Evolutionary conservation across 306 rosid species (phyloP).

Genomic region (Astragalus glycyphyllos): DNA sequence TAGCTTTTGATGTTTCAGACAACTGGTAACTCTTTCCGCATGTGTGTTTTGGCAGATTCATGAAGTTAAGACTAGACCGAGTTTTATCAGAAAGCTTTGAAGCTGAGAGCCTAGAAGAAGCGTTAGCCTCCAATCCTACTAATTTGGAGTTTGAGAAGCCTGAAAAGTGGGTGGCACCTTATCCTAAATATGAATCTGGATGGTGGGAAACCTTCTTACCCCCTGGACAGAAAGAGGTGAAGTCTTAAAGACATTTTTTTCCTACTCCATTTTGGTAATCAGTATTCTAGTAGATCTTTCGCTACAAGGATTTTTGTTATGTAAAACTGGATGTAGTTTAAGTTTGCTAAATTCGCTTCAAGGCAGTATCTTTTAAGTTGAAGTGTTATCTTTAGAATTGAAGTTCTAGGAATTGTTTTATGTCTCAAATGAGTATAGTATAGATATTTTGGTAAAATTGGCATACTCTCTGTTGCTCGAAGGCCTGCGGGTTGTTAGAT

Average conservation of each 20-base stretch:
- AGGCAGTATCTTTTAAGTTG: conserved; percentile 33
- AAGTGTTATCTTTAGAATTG: conserved; percentile 34
- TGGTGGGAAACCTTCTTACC: conserved; percentile 93
- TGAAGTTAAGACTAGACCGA: conserved; percentile 97
- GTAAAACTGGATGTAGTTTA: conserved; percentile 41
- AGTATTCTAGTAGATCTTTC: conserved; percentile 4
- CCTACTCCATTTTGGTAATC: conserved; percentile 24
- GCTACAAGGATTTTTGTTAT: conserved; percentile 18
- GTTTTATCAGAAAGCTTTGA: conserved; percentile 79
- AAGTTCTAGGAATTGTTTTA: conserved; percentile 48
- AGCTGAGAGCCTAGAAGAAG: conserved; percentile 78
- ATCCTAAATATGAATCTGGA: conserved; percentile 82
- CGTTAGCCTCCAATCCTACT: conserved; percentile 83
- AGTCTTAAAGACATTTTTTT: conserved; percentile 52
- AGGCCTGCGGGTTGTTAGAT: conserved; percentile 8
- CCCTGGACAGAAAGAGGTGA: conserved; percentile 62
- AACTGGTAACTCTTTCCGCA: conserved; percentile 31
- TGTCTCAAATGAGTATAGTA: conserved; percentile 39
- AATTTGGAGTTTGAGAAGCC: conserved; percentile 82
- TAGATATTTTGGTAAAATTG: conserved; percentile 33
- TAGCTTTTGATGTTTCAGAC: conserved; percentile 21
- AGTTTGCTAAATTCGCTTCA: conserved; percentile 43
- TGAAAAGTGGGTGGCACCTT: conserved; percentile 94
- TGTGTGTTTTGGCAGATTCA: conserved; percentile 69
- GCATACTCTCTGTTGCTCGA: conserved; percentile 32